Percentiles rank a stretch among this genome's conserved stretches.
These are phyloP conservation scores for Kentomonas sorsogonicus DNA, from an alignment of 208 protist genomes.

Conservation along the genomic window DNA sequence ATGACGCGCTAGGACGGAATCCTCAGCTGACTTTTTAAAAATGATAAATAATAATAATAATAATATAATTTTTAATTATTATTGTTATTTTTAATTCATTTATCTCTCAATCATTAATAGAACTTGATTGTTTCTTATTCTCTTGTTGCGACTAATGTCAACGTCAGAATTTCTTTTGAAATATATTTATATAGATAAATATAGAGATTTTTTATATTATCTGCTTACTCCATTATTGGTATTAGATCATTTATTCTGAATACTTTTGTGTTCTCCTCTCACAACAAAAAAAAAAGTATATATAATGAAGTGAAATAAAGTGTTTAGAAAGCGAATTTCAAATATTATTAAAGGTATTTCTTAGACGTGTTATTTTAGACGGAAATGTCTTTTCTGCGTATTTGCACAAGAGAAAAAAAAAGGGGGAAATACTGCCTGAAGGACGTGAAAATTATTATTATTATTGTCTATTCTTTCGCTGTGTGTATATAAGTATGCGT, in stretches of 20 bases:
- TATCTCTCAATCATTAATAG: background rate
- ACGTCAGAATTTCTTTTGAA: background rate
- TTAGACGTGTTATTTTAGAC: background rate
- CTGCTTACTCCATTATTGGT: conserved; percentile 29
- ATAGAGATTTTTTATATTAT: conserved; percentile 1
- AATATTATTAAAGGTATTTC: background rate
- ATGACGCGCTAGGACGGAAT: conserved; percentile 34
- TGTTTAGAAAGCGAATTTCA: background rate
- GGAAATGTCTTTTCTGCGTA: background rate
- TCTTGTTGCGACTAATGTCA: background rate
- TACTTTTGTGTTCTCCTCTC: conserved; percentile 15
- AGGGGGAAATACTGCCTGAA: background rate
- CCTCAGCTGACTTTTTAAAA: too few species aligned
- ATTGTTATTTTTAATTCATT: conserved; percentile 16
- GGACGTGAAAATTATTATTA: background rate
- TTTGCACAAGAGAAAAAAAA: background rate
- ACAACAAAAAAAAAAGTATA: background rate
- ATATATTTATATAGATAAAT: conserved; percentile 7
- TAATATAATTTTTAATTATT: conserved; percentile 6
- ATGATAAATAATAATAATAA: conserved; percentile 38
- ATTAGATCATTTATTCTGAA: conserved; percentile 9
- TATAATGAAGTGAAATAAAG: background rate
- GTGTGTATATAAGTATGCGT: background rate
- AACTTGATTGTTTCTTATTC: conserved; percentile 3
- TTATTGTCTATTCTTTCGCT: background rate